phyloP scores from a whole-genome alignment of 331 rosid genomes.

The Malus hybrid region DNA sequence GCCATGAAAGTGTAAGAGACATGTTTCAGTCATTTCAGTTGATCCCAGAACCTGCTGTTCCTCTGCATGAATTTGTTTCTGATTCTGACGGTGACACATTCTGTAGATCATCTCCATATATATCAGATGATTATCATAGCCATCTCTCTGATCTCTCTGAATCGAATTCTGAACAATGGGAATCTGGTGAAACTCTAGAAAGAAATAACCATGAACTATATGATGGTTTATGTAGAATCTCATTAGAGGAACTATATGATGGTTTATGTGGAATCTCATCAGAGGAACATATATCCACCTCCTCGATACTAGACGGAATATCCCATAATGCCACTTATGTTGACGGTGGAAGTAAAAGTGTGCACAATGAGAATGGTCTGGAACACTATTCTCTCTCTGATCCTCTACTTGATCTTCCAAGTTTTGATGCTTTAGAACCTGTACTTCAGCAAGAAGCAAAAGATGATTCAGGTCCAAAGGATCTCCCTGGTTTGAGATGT shows the following conservation, averaged over 20 bases:
- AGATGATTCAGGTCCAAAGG: constrained; percentile 17
- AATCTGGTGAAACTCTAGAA: constrained; percentile 52
- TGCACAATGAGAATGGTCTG: constrained; percentile 18
- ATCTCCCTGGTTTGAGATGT: constrained; percentile 20
- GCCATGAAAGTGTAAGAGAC: constrained; percentile 47
- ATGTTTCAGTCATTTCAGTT: constrained; percentile 80
- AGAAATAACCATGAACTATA: constrained; percentile 28
- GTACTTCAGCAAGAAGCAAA: constrained; percentile 28
- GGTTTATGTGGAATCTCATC: constrained; percentile 44
- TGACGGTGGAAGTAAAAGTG: constrained; percentile 26
- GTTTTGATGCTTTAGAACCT: constrained; percentile 53
- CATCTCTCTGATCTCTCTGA: constrained; percentile 33
- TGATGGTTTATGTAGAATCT: too few species aligned
- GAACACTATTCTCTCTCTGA: constrained; percentile 40
- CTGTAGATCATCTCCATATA: constrained; percentile 79
- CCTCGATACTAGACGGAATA: constrained; percentile 25
- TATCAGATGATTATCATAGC: constrained; percentile 68
- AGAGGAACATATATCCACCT: constrained; percentile 31
- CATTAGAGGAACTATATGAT: constrained; percentile 17
- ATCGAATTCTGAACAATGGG: constrained; percentile 83
- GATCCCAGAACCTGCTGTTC: constrained; percentile 63
- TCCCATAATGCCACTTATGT: constrained; percentile 20
- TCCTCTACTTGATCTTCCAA: constrained; percentile 67
- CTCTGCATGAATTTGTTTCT: constrained; percentile 49
- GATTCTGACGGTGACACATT: constrained; percentile 92